Percentiles rank a stretch among this genome's conserved stretches.
Conservation (phyloP, 495 filamentous ascomycete species). For the Aspergillus sclerotiicarbonarius region DNA sequence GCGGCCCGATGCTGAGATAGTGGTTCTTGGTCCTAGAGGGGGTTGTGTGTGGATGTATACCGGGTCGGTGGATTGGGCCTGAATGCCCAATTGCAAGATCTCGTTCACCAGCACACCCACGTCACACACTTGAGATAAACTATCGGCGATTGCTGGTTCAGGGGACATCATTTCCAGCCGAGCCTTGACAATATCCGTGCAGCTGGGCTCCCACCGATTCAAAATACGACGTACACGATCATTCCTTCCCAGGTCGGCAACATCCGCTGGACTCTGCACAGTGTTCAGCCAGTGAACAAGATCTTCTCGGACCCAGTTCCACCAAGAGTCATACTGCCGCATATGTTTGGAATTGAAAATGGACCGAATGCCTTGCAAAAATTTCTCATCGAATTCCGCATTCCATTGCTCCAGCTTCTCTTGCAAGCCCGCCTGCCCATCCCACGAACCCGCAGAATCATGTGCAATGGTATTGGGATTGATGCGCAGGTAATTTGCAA, state of each 20-base stretch:
- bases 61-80: slow-evolving; percentile 12
- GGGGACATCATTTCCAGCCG: not conserved
- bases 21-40: slow-evolving; percentile 17
- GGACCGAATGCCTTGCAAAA: slow-evolving; percentile 86
- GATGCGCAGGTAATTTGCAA: slow-evolving; percentile 91
- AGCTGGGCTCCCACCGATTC: slow-evolving; percentile 24
- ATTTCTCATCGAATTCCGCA: slow-evolving; percentile 91
- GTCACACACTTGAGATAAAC: not conserved
- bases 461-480: slow-evolving; percentile 51
- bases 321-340: slow-evolving; percentile 92
- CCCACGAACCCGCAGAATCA: not conserved
- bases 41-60: slow-evolving; percentile 15
- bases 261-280: slow-evolving; percentile 65
- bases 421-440: slow-evolving; percentile 49
- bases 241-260: not conserved
- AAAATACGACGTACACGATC: slow-evolving; percentile 15
- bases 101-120: slow-evolving; percentile 10
- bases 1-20: slow-evolving; percentile 10
- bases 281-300: slow-evolving; percentile 95
- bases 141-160: not conserved
- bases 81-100: slow-evolving; percentile 1
- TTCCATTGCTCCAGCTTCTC: slow-evolving; percentile 91
- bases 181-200: slow-evolving; percentile 17
- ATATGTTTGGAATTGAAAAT: slow-evolving; percentile 87
- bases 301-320: slow-evolving; percentile 99